Evolutionary conservation across 345 rosid genomes (phyloP), one percentile per base, ranked within the genome.

Genomic region (Syzygium oleosum): DNA sequence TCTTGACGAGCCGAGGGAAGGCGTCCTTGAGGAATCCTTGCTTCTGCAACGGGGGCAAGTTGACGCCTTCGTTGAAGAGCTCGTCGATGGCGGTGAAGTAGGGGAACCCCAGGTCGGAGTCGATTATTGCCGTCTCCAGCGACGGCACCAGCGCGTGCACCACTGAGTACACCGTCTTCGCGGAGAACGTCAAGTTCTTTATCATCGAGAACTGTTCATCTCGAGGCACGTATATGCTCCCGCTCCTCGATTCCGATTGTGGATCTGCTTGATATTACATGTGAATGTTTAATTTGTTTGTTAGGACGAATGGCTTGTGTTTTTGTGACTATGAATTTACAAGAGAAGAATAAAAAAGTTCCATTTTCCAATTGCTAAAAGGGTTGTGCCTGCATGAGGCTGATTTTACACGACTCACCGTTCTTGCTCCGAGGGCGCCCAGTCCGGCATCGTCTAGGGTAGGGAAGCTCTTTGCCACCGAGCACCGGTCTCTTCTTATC

Each of bases 61-160:
- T 41, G 52, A 93, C 84, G 5, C 98, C 97, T 84, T 93, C 95
- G 12, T 92, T 91, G 93, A 92, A 96, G n/a, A 95, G 90, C 16
- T 90, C 54, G 80, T 95, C 96, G 15, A 97, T 96, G 88, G 96
- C 89, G 0, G 92, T 91, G 90, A 97, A 94, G 86, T 89, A 91
- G 19, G 95, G 95, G 85, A 97, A 97, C 5, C 94, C 94, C 23
- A 88, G 87, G 3, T 92, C 54, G 2, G 90, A 16, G 58, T 95
- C 95, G 4, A 88, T 34, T 5, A 96, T 38, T 12, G 86, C 88
- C 8, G 91, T 87, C 89, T 93, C 95, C 1, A 97, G 77, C 46
- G 93, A 88, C 1, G 98, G 95, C 22, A 95, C 12, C 87, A 97
- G 29, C 0, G 95, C 95, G 58, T 94, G 93, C 68, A 91, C 63